These are phyloP conservation scores for Claviceps pazoutovae DNA, from an alignment of 2,329 filamentous ascomycete species.

Conservation along the genomic window DNA sequence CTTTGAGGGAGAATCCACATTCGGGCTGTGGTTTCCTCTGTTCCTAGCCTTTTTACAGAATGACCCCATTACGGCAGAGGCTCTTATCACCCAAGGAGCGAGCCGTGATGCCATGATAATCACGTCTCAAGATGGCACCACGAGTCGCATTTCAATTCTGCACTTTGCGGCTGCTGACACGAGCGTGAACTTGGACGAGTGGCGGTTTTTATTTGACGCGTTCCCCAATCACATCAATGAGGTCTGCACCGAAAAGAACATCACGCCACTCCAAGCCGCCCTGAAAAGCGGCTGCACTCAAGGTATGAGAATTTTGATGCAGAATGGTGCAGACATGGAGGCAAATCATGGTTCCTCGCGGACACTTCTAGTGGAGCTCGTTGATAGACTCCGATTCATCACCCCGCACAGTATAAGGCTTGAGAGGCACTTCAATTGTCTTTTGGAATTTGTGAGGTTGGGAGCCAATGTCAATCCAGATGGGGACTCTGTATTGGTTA, in stretches of 20 bases:
- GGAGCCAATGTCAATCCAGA: slow-evolving; percentile 1
- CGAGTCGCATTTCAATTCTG: background rate
- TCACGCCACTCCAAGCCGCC: background rate
- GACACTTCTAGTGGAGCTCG: background rate
- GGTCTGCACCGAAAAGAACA: background rate
- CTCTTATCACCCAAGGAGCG: background rate
- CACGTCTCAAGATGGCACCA: no score
- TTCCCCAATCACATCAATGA: background rate
- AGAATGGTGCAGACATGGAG: background rate
- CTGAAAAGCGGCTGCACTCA: background rate
- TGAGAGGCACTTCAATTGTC: background rate
- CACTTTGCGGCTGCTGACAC: background rate
- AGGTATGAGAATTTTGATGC: background rate
- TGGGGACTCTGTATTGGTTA: background rate
- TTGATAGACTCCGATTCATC: background rate
- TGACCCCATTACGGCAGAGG: background rate
- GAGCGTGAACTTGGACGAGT: background rate
- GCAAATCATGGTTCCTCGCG: background rate
- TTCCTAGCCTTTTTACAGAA: background rate
- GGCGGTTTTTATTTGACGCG: background rate
- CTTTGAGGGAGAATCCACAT: background rate
- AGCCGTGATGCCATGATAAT: background rate
- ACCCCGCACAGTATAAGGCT: rapidly evolving
- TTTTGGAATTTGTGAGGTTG: background rate
- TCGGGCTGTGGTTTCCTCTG: background rate